These are phyloP conservation scores for Xanthoceras sorbifolium DNA, from an alignment of 345 rosid genomes.

Conservation along the genomic window DNA sequence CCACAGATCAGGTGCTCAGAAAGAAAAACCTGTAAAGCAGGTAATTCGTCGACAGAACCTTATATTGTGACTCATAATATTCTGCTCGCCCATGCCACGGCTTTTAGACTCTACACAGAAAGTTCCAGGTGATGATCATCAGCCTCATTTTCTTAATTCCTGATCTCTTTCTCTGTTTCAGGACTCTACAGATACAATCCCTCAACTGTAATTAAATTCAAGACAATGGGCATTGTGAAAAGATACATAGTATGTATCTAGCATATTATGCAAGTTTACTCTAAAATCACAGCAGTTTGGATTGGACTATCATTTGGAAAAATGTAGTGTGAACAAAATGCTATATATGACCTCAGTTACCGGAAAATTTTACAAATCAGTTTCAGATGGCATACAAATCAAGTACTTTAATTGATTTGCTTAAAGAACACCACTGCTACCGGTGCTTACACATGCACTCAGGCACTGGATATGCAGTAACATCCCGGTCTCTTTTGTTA, in stretches of 20 bases:
- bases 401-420: not conserved
- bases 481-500: slow-evolving; percentile 57
- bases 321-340: not conserved
- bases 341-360: not conserved
- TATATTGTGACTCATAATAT: slow-evolving; percentile 34
- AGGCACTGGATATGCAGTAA: slow-evolving; percentile 66
- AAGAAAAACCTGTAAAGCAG: slow-evolving; percentile 10
- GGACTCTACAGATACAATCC: too few relatives aligned
- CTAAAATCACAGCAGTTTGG: not conserved
- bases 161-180: not conserved
- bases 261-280: too few relatives aligned
- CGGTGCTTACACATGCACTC: slow-evolving; percentile 72
- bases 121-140: slow-evolving; percentile 39
- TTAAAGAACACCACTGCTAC: slow-evolving; percentile 21
- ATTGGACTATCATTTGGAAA: not conserved
- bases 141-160: too few relatives aligned
- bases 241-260: too few relatives aligned
- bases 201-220: too few relatives aligned
- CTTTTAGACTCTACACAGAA: slow-evolving; percentile 36
- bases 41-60: slow-evolving; percentile 46
- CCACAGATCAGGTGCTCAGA: slow-evolving; percentile 39
- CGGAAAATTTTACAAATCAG: not conserved
- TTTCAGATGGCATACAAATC: not conserved
- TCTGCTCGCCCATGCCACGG: slow-evolving; percentile 19
- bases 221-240: too few relatives aligned